Evolutionary conservation across 345 rosid species (phyloP).

Genomic region (Acer campestre): DNA sequence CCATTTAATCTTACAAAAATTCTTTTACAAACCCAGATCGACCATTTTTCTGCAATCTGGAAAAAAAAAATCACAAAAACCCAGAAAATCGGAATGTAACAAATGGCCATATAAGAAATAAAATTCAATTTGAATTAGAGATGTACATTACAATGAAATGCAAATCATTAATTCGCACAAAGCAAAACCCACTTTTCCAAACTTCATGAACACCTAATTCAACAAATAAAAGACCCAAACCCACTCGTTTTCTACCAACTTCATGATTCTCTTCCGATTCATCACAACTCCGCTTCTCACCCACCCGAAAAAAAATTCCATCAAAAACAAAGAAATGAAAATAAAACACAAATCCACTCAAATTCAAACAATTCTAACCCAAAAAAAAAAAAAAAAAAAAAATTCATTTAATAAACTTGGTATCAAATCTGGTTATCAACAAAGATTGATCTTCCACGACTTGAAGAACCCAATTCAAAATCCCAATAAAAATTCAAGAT

Average conservation of each 20-base stretch:
- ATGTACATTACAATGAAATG: too few species aligned
- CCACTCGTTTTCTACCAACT: conserved; percentile 25
- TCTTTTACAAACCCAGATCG: too few species aligned
- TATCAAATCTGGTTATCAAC: conserved; percentile 31
- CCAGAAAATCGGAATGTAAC: too few species aligned
- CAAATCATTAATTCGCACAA: too few species aligned
- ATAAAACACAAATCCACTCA: neutral
- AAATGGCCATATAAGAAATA: too few species aligned
- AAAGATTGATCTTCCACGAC: conserved; percentile 40
- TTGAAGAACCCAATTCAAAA: conserved; percentile 20
- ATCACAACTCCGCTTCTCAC: conserved; percentile 35
- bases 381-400: neutral
- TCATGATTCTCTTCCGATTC: conserved; percentile 33
- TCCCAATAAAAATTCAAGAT: conserved; percentile 24
- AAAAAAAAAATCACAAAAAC: too few species aligned
- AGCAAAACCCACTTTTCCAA: too few species aligned
- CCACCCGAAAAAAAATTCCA: neutral
- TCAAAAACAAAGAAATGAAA: neutral
- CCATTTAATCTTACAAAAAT: too few species aligned
- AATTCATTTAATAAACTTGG: conserved; percentile 33
- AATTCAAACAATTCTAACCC: conserved; percentile 3
- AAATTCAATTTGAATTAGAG: too few species aligned
- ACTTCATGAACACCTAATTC: too few species aligned
- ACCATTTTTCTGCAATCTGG: too few species aligned
- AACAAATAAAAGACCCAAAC: too few species aligned